Conservation (phyloP, 2,329 filamentous ascomycete species). For the Pezicula neosporulosa region DNA sequence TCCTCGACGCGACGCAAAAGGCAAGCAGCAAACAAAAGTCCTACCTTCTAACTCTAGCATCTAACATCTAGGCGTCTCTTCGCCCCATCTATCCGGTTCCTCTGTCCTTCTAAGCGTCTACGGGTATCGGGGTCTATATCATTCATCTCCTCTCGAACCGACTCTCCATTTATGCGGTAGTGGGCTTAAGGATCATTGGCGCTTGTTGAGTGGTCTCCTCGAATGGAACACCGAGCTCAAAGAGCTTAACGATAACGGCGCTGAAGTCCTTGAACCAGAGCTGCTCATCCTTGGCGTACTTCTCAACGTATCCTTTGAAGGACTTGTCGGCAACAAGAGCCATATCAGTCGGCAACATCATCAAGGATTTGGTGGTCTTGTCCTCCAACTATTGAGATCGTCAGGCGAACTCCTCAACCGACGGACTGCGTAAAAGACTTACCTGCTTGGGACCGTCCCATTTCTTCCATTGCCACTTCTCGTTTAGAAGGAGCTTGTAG, state of each 20-base stretch:
- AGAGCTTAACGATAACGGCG: slow-evolving; percentile 73
- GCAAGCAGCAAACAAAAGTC: neutral
- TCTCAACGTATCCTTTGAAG: slow-evolving; percentile 76
- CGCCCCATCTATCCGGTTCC: slow-evolving; percentile 5
- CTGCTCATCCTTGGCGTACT: slow-evolving; percentile 88
- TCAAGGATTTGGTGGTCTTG: slow-evolving; percentile 78
- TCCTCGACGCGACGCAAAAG: neutral
- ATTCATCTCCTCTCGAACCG: neutral
- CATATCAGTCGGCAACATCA: slow-evolving; percentile 97
- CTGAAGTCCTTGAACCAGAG: slow-evolving; percentile 93
- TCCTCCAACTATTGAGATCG: slow-evolving; percentile 67
- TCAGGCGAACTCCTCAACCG: neutral
- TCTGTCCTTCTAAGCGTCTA: slow-evolving; percentile 3
- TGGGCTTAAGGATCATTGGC: slow-evolving; percentile 62
- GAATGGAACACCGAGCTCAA: slow-evolving; percentile 94
- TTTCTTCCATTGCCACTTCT: slow-evolving; percentile 91
- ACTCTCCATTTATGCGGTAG: slow-evolving; percentile 22
- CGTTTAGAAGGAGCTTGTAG: slow-evolving; percentile 80
- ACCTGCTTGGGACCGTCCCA: slow-evolving; percentile 84
- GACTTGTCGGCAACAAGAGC: slow-evolving; percentile 83
- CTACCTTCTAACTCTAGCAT: neutral
- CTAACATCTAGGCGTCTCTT: no score
- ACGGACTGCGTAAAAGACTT: slow-evolving; percentile 14
- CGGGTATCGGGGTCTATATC: slow-evolving; percentile 5
- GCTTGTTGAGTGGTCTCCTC: slow-evolving; percentile 56